A percentile compares a stretch with the other conserved stretches of the same genome.
These are phyloP conservation scores for Mycosphaerella arachidis DNA, from an alignment of 2,329 filamentous ascomycete genomes.

Conservation along the genomic window DNA sequence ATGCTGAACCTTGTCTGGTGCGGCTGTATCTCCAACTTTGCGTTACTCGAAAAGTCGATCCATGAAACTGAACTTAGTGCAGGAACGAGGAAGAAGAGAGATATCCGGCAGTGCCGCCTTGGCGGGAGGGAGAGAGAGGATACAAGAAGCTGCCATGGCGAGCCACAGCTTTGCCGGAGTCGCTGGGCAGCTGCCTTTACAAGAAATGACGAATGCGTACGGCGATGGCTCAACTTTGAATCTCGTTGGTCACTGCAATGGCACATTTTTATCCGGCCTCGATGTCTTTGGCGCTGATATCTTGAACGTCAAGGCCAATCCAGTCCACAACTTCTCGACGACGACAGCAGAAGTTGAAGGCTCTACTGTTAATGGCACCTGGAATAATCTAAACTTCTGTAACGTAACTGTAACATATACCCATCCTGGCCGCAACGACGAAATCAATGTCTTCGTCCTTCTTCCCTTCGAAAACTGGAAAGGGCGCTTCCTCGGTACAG, in stretches of 20 bases:
- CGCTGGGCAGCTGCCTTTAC: background rate
- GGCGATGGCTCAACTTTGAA: background rate
- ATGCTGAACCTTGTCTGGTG: background rate
- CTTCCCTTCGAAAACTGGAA: constrained; percentile 34
- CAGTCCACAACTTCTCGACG: background rate
- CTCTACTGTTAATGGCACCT: background rate
- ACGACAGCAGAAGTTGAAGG: background rate
- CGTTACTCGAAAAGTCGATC: background rate
- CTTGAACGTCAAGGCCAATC: background rate
- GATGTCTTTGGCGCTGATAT: constrained; percentile 4
- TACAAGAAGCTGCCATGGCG: background rate
- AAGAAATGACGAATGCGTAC: background rate
- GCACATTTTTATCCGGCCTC: background rate
- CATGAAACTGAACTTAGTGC: background rate
- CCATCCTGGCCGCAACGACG: constrained; percentile 35
- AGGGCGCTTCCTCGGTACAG: constrained; percentile 36
- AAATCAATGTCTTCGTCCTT: constrained; percentile 31
- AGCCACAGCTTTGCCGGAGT: background rate
- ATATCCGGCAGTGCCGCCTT: background rate
- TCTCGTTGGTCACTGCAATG: background rate
- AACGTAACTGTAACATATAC: constrained; percentile 38
- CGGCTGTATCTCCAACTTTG: background rate
- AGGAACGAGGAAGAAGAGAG: background rate
- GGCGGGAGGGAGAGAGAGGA: background rate
- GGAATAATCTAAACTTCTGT: constrained; percentile 27